Evolutionary conservation across 345 rosid species (phyloP), one percentile per base, ranked within the genome.

Genomic region (Combretum micranthum): DNA sequence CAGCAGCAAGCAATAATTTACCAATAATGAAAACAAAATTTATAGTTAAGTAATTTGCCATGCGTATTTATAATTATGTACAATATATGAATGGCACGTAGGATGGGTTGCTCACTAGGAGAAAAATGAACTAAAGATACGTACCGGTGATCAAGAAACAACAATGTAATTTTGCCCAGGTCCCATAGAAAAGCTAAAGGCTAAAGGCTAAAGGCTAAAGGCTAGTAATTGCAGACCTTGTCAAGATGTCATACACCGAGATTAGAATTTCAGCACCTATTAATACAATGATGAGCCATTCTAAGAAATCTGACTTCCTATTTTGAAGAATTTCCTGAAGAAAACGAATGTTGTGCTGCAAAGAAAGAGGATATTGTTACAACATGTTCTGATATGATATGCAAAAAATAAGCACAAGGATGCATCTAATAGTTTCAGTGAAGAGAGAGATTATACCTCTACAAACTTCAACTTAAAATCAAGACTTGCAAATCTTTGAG

Each of bases 311-410:
- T 12, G 99, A 89, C 72, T 89, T 89, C 78, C 97, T 78, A 53
- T 93, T 93, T 56, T 93, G 97, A 64, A 93, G 91, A 68, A 89
- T 93, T 64, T 89, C 97, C 65, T 89, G 99, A 49, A 93, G 94
- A 62, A 93, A 87, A 1, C 94, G 88, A 64, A 86, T 82, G 67
- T 86, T 93, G 71, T 89, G 99, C 99, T 93, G 88, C 84, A 67
- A 69, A 55, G 46, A 17, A 8, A 56, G 39, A 32, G 10, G 9
- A 32, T 32, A 32, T 32, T 11, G 9, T 32, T 32, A 46, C 12
- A 20, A 52, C 42, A 62, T 10, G 26, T 54, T 44, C 45, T 12
- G 12, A 37, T 21, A 54, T 16, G n/a, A 12, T 37, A 17, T 17
- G 16, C 20, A 11, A 14, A 54, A 54, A 54, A 54, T 22, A 42